Conservation (phyloP, 129 eudicot genomes). For the Artemisia tridentata region DNA sequence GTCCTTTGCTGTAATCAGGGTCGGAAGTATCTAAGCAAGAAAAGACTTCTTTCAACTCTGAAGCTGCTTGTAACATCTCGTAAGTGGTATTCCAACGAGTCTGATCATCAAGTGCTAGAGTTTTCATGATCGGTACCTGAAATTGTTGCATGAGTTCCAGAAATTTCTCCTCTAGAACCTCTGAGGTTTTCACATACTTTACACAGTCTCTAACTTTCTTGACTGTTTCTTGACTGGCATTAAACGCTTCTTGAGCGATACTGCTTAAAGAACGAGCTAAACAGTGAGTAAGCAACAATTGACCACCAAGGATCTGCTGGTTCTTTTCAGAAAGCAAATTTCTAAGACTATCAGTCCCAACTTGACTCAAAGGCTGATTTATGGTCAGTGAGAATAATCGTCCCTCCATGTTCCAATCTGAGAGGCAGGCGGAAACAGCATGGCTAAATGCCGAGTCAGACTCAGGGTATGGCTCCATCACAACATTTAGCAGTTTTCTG, state of each 20-base stretch:
- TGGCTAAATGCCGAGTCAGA: slow-evolving; percentile 44
- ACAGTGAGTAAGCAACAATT: slow-evolving; percentile 61
- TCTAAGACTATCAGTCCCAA: slow-evolving; percentile 56
- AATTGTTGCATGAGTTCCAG: slow-evolving; percentile 78
- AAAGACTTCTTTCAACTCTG: slow-evolving; percentile 84
- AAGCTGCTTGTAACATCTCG: slow-evolving; percentile 79
- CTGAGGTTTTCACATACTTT: slow-evolving; percentile 90
- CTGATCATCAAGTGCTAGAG: slow-evolving; percentile 65
- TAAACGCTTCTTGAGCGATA: slow-evolving; percentile 61
- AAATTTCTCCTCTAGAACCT: slow-evolving; percentile 76
- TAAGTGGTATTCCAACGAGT: slow-evolving; percentile 89
- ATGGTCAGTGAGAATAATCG: slow-evolving; percentile 32
- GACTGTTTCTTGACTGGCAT: slow-evolving; percentile 45
- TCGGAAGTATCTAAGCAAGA: slow-evolving; percentile 81
- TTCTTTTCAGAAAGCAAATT: slow-evolving; percentile 76
- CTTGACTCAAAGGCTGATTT: slow-evolving; percentile 49
- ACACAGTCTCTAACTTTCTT: slow-evolving; percentile 78
- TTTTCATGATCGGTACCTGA: slow-evolving; percentile 77
- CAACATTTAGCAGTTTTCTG: slow-evolving; percentile 51
- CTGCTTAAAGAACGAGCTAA: slow-evolving; percentile 77
- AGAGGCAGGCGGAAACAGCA: slow-evolving; percentile 34
- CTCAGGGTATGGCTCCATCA: slow-evolving; percentile 88
- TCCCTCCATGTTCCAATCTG: slow-evolving; percentile 41
- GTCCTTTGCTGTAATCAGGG: slow-evolving; percentile 73
- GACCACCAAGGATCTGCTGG: slow-evolving; percentile 69